Conservation (phyloP, 306 rosid genomes). For the Betula pendula region DNA sequence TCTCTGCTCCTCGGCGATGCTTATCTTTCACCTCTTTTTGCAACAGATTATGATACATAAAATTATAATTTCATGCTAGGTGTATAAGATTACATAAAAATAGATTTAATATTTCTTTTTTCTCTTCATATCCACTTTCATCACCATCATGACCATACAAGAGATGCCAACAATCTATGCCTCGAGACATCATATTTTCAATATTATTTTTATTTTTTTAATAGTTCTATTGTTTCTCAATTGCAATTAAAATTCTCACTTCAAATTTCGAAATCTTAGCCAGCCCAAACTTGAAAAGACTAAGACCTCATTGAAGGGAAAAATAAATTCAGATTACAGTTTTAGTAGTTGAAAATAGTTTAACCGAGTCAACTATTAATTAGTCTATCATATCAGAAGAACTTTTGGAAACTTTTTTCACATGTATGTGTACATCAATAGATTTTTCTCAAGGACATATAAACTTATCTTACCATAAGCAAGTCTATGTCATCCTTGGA, state of each 20-base stretch:
- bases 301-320: neutral
- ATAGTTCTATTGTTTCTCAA: too few species aligned
- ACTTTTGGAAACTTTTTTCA: neutral
- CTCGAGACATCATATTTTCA: constrained; percentile 4
- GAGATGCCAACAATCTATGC: constrained; percentile 24
- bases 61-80: constrained; percentile 7
- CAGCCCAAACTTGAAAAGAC: constrained; percentile 23
- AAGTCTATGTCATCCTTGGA: constrained; percentile 63
- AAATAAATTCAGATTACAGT: neutral
- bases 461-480: constrained; percentile 58
- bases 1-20: constrained; percentile 43
- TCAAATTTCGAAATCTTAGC: constrained; percentile 16
- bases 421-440: neutral
- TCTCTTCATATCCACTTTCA: constrained; percentile 5
- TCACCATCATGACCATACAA: neutral
- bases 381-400: neutral
- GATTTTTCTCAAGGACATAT: constrained; percentile 1
- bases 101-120: neutral
- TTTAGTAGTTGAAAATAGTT: neutral
- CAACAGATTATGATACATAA: constrained; percentile 22
- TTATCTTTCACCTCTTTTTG: constrained; percentile 78
- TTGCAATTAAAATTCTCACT: too few species aligned
- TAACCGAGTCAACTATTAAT: neutral
- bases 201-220: neutral
- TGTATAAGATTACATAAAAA: constrained; percentile 9